Evolutionary conservation across 2,329 filamentous ascomycete genomes (phyloP).

Genomic region (Blumeriella jaapii): DNA sequence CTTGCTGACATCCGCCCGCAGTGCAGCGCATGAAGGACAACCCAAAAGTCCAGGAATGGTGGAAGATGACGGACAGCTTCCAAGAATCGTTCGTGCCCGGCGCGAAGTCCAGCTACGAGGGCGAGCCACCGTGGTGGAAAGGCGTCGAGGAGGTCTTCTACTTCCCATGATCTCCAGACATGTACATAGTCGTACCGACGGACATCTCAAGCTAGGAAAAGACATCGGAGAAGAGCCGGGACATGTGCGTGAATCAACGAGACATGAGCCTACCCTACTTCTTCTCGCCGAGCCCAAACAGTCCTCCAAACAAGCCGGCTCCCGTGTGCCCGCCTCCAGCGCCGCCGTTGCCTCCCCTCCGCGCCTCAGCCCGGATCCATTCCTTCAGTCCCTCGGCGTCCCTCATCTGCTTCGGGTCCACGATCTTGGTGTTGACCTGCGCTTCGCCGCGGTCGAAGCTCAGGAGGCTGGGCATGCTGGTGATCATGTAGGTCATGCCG

Average conservation of each 20-base stretch:
- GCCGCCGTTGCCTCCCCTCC: constrained; percentile 34
- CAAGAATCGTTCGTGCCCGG: constrained; percentile 54
- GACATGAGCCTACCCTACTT: constrained; percentile 12
- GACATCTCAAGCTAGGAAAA: constrained; percentile 4
- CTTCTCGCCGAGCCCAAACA: constrained; percentile 25
- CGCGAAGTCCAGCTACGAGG: constrained; percentile 45
- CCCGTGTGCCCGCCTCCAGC: constrained; percentile 33
- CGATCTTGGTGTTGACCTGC: constrained; percentile 36
- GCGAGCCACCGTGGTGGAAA: constrained; percentile 57
- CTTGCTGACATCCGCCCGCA: constrained; percentile 3
- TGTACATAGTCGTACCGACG: too few relatives aligned
- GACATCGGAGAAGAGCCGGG: too few relatives aligned
- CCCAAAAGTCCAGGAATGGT: constrained; percentile 65
- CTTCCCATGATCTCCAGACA: constrained; percentile 29
- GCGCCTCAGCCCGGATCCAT: constrained; percentile 42
- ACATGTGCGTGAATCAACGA: constrained; percentile 7
- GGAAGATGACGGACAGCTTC: constrained; percentile 67
- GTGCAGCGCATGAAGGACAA: constrained; percentile 64
- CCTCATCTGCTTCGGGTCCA: constrained; percentile 37
- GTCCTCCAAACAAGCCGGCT: constrained; percentile 31
- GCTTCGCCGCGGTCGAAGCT: constrained; percentile 45
- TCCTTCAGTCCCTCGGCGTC: constrained; percentile 39
- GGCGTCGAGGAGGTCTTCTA: constrained; percentile 60
- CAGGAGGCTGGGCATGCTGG: constrained; percentile 43
- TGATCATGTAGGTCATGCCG: constrained; percentile 46